Conservation (phyloP, 179 eudicot genomes). For the Spergularia azorica region DNA sequence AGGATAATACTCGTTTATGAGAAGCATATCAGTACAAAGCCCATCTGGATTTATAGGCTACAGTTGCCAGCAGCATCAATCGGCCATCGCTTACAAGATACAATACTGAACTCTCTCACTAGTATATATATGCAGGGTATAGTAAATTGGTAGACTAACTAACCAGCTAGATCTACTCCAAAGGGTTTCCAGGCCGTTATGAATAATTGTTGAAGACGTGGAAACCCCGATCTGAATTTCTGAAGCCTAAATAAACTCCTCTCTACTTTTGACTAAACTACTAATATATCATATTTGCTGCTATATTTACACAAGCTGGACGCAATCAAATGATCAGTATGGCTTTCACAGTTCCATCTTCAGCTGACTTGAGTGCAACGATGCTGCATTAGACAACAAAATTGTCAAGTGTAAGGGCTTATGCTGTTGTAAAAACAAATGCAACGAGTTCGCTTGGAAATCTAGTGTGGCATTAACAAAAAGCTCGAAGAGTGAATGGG, state of each 20-base stretch:
- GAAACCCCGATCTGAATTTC: slow-evolving; percentile 39
- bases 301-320: slow-evolving; percentile 48
- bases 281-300: slow-evolving; percentile 37
- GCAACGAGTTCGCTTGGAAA: neutral
- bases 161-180: slow-evolving; percentile 27
- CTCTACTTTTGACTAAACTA: slow-evolving; percentile 33
- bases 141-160: slow-evolving; percentile 26
- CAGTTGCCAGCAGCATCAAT: slow-evolving; percentile 24
- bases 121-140: slow-evolving; percentile 38
- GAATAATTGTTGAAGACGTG: slow-evolving; percentile 33
- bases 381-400: slow-evolving; percentile 44
- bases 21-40: slow-evolving; percentile 9
- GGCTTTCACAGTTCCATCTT: slow-evolving; percentile 69
- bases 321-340: slow-evolving; percentile 6
- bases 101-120: slow-evolving; percentile 36
- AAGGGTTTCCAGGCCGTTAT: slow-evolving; percentile 32
- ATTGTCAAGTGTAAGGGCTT: neutral
- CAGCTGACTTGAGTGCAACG: slow-evolving; percentile 63
- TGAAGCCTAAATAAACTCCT: slow-evolving; percentile 23
- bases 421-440: neutral
- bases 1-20: neutral
- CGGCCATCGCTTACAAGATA: slow-evolving; percentile 26
- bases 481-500: neutral
- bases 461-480: neutral
- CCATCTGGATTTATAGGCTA: neutral